phyloP scores from a whole-genome alignment of 345 rosid species.

The Rhodamnia rubescens region DNA sequence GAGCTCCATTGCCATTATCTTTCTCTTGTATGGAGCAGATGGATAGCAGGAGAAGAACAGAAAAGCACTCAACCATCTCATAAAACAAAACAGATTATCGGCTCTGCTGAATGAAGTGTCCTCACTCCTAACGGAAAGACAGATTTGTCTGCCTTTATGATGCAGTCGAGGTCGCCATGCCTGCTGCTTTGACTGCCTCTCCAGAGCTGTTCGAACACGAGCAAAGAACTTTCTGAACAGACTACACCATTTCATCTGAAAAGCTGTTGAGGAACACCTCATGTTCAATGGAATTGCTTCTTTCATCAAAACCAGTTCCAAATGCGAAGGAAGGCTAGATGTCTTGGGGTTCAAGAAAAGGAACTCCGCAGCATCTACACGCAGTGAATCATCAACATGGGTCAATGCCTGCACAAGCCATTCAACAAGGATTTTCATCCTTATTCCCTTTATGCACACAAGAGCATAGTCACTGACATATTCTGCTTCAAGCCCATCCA shows the following conservation, averaged over 20 bases:
- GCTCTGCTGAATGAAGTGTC: constrained; percentile 37
- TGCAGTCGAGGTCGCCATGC: constrained; percentile 46
- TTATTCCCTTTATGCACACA: constrained; percentile 61
- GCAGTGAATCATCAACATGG: constrained; percentile 84
- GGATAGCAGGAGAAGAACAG: constrained; percentile 86
- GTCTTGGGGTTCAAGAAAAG: constrained; percentile 90
- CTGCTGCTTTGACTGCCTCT: constrained; percentile 77
- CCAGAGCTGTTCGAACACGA: constrained; percentile 85
- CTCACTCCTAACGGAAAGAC: constrained; percentile 14
- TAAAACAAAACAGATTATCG: constrained; percentile 62
- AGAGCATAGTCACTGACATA: constrained; percentile 28
- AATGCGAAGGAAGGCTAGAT: constrained; percentile 71
- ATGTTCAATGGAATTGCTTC: constrained; percentile 87
- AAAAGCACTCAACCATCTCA: constrained; percentile 85
- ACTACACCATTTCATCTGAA: constrained; percentile 98
- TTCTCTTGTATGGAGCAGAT: constrained; percentile 90
- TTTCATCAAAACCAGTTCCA: constrained; percentile 72
- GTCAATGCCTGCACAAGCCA: constrained; percentile 87
- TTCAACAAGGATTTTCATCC: constrained; percentile 52
- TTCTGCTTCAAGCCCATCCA: constrained; percentile 11
- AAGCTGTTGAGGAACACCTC: constrained; percentile 87
- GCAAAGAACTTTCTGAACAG: constrained; percentile 81
- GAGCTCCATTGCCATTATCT: constrained; percentile 93
- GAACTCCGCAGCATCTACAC: constrained; percentile 93
- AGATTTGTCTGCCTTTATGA: constrained; percentile 4